Conservation (phyloP, 2,329 filamentous ascomycete species). For the Paecilomyces niveus region DNA sequence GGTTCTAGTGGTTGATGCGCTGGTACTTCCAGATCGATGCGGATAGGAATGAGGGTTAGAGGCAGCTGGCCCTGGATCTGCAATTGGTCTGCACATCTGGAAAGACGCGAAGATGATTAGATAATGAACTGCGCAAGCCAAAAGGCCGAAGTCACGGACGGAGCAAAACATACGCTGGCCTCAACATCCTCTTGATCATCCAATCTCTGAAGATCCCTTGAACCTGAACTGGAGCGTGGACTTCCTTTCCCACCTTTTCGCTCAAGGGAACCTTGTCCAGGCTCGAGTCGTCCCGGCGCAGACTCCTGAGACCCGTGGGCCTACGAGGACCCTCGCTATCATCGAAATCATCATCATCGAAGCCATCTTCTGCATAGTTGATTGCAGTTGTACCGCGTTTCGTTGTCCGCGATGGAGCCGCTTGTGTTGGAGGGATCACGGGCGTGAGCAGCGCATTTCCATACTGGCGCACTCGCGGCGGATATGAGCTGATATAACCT, state of each 20-base stretch:
- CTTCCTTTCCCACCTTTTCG: constrained; percentile 79
- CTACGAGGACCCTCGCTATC: constrained; percentile 61
- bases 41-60: constrained; percentile 86
- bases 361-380: constrained; percentile 96
- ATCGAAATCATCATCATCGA: constrained; percentile 63
- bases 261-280: constrained; percentile 57
- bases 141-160: not conserved
- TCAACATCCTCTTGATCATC: constrained; percentile 66
- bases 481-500: constrained; percentile 85
- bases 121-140: not conserved
- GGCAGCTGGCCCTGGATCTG: constrained; percentile 68
- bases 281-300: constrained; percentile 67
- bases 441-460: constrained; percentile 87
- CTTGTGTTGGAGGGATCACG: constrained; percentile 63
- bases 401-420: constrained; percentile 72
- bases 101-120: constrained; percentile 5
- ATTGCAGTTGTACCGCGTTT: constrained; percentile 95
- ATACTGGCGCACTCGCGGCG: constrained; percentile 81
- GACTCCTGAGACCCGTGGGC: constrained; percentile 73
- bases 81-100: constrained; percentile 50
- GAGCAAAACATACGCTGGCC: constrained; percentile 33
- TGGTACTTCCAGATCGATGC: constrained; percentile 89
- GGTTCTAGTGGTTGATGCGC: constrained; percentile 50
- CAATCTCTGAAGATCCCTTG: constrained; percentile 93
- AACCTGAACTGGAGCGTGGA: constrained; percentile 67